Evolutionary conservation across 1,139 yeast genomes (phyloP).

Genomic region (Debaryomycetaceae sp.): DNA sequence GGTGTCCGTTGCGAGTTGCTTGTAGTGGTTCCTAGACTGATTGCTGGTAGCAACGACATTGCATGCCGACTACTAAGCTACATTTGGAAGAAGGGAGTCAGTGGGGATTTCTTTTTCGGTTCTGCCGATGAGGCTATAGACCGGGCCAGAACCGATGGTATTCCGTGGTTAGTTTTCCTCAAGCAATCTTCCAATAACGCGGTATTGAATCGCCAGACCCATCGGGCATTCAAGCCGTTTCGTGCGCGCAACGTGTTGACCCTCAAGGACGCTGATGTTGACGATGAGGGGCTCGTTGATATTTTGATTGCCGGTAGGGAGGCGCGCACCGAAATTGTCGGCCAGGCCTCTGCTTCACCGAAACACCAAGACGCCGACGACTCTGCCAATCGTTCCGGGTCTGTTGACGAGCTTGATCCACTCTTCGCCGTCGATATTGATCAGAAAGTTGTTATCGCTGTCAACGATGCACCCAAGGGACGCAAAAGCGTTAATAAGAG

Average conservation of each 20-base stretch:
- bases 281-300: constrained; percentile 49
- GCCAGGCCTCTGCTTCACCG: neutral
- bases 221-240: constrained; percentile 57
- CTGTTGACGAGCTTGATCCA: constrained; percentile 10
- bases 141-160: constrained; percentile 58
- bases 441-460: constrained; percentile 52
- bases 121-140: constrained; percentile 60
- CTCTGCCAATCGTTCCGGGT: neutral
- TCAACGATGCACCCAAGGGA: constrained; percentile 65
- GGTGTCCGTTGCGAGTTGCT: constrained; percentile 65
- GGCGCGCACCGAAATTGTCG: constrained; percentile 8
- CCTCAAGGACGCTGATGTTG: constrained; percentile 59
- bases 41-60: constrained; percentile 39
- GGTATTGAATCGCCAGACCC: constrained; percentile 16
- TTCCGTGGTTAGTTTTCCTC: constrained; percentile 63
- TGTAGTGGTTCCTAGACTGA: constrained; percentile 49
- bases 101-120: constrained; percentile 52
- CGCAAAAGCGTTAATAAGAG: constrained; percentile 57
- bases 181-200: too few species aligned
- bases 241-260: constrained; percentile 53
- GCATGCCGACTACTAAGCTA: constrained; percentile 53
- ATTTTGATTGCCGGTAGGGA: constrained; percentile 37
- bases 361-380: constrained; percentile 1
- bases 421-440: constrained; percentile 29
- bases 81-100: constrained; percentile 62